Conservation (phyloP, 2,329 filamentous ascomycete genomes). For the Hymenoscyphus fraxineus region DNA sequence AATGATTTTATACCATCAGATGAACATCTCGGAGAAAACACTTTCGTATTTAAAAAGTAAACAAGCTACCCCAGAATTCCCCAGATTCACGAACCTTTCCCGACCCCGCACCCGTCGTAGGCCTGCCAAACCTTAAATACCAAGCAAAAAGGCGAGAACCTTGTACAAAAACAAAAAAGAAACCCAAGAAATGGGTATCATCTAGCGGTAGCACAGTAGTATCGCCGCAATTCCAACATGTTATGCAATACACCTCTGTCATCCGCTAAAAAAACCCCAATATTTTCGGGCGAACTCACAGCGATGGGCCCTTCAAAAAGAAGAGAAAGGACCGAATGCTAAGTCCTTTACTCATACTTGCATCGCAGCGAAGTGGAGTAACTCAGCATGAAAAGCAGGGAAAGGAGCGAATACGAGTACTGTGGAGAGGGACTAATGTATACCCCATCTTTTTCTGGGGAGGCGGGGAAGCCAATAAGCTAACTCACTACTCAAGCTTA, state of each 20-base stretch:
- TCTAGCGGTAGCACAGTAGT: neutral
- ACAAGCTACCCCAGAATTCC: neutral
- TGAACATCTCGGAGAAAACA: neutral
- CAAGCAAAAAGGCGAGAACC: too few species aligned
- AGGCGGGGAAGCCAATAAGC: too few species aligned
- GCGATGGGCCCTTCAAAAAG: neutral
- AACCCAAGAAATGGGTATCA: neutral
- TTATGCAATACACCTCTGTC: neutral
- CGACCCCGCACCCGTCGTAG: too few species aligned
- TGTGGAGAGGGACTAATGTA: too few species aligned
- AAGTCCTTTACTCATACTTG: neutral
- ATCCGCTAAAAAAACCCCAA: neutral
- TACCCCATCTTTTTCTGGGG: too few species aligned
- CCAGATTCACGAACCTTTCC: too few species aligned
- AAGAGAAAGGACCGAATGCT: neutral
- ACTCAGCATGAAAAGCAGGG: neutral
- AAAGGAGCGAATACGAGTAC: neutral
- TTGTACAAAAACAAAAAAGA: too few species aligned
- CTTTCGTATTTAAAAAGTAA: neutral
- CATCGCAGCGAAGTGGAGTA: neutral
- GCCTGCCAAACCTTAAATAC: too few species aligned
- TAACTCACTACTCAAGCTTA: too few species aligned
- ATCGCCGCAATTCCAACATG: neutral
- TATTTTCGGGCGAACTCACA: neutral
- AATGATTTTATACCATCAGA: neutral